Base-by-base conservation (phyloP, 2,329 filamentous ascomycete species). In the Microthyrium microscopicum region DNA sequence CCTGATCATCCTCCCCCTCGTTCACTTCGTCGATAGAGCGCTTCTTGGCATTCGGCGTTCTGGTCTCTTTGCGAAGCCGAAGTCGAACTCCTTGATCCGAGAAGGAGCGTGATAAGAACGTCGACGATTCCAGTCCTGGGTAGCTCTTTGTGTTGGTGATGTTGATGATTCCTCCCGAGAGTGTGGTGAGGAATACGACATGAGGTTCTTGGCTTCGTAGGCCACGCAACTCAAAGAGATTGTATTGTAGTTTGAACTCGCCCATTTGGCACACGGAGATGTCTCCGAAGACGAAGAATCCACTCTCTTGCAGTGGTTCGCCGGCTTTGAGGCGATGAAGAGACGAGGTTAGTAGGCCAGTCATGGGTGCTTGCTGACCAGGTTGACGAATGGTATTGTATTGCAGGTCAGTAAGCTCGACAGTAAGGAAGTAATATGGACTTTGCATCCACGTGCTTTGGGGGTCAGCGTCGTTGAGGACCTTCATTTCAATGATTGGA, bases 211-310 rank as follows among this genome's bases (percentile, higher is more conserved):
- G 8, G n/a, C 22, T 25, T n/a, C 8, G n/a, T 25, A n/a, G n/a
- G 9, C 22, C 9, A 9, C 22, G 22, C 9, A 25, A 25, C 13
- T 85, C 78, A 52, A 77, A 85, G 11, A 92, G 63, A 31, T 70
- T 77, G 50, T 93, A 92, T 35, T 73, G 68, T 25, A 93, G 64
- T 22, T 75, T 66, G 49, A 74, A 87, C 15, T 61, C 64, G 20
- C 84, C 84, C 45, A 79, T 70, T 17, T 73, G 62, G 48, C 77
- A 77, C 39, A 87, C 73, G 0, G 81, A 89, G 16, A 93, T 62
- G 52, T 93, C 83, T 4, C 79, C 79, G 53, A 91, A 92, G n/a
- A 92, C 76, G 47, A 92, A 92, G 56, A 84, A 91, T 1, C 76
- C 82, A 8, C 78, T 78, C 53, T 89, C 81, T 58, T 39, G n/a